Evolutionary conservation across 176 grass and related monocot species (phyloP).

Genomic region (Aegilops bicornis): DNA sequence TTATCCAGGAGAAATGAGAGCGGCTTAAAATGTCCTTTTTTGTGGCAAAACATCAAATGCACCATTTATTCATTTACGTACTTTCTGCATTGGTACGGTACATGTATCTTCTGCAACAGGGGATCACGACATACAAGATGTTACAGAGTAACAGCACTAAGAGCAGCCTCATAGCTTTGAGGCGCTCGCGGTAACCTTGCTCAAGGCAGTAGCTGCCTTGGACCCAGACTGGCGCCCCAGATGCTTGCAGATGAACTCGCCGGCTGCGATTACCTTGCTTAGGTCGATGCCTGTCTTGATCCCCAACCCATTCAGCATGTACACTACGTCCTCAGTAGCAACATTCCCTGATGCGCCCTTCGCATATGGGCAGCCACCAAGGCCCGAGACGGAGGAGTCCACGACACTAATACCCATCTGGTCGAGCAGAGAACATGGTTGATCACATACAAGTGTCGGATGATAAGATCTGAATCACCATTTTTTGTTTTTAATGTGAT

Average conservation of each 20-base stretch:
- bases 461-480: not conserved
- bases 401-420: slow-evolving; percentile 76
- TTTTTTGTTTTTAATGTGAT: not conserved
- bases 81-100: not conserved
- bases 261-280: slow-evolving; percentile 68
- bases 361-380: slow-evolving; percentile 85
- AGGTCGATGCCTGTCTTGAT: slow-evolving; percentile 64
- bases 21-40: not conserved
- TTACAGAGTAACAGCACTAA: not conserved
- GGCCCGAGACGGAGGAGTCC: slow-evolving; percentile 72
- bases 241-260: slow-evolving; percentile 70
- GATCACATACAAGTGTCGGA: not conserved
- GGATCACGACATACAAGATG: not conserved
- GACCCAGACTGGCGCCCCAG: slow-evolving; percentile 74
- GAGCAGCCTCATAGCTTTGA: slow-evolving; percentile 50
- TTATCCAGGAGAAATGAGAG: not conserved
- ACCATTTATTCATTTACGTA: not conserved
- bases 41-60: not conserved
- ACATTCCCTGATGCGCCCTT: slow-evolving; percentile 84
- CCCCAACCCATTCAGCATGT: slow-evolving; percentile 83
- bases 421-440: slow-evolving; percentile 10
- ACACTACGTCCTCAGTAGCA: slow-evolving; percentile 82
- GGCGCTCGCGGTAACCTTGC: slow-evolving; percentile 30
- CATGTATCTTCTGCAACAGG: not conserved
- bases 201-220: slow-evolving; percentile 66